Evolutionary conservation across 1,284 basidiomycete genomes (phyloP).

Genomic region (Trichosporon sp.): DNA sequence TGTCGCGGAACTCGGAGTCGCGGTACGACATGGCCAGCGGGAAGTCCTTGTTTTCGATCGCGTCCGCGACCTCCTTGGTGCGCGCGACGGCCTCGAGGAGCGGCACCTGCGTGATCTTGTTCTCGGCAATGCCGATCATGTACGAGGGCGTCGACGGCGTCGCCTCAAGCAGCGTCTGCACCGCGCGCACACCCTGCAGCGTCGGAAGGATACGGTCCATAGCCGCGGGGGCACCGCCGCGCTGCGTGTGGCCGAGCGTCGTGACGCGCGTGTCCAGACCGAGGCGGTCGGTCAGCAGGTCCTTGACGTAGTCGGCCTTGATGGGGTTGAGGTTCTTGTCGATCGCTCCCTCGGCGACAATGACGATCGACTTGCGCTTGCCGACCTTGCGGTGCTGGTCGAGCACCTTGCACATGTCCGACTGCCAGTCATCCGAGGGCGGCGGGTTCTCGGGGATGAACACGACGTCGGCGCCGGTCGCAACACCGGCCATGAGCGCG

Average conservation of each 20-base stretch:
- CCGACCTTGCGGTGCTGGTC: conserved; percentile 87
- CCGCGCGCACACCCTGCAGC: conserved; percentile 90
- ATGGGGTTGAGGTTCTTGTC: conserved; percentile 88
- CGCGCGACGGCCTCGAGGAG: conserved; percentile 88
- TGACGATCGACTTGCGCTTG: conserved; percentile 97
- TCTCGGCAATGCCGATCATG: conserved; percentile 95
- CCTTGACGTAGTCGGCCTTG: conserved; percentile 84
- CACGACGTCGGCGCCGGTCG: conserved; percentile 92
- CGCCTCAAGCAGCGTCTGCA: conserved; percentile 84
- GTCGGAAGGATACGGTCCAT: conserved; percentile 93
- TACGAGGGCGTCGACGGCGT: conserved; percentile 90
- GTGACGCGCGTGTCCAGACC: conserved; percentile 95
- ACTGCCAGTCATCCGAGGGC: conserved; percentile 76
- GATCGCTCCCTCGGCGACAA: conserved; percentile 93
- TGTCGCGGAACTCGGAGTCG: conserved; percentile 89
- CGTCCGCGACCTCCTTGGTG: conserved; percentile 81
- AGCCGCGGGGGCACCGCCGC: conserved; percentile 90
- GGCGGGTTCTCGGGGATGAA: conserved; percentile 96
- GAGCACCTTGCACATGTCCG: conserved; percentile 87
- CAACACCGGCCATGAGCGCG: conserved; percentile 87
- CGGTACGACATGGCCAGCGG: conserved; percentile 81
- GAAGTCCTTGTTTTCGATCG: conserved; percentile 84
- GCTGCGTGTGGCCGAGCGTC: conserved; percentile 96
- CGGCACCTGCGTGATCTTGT: conserved; percentile 89
- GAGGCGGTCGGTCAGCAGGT: conserved; percentile 80